A percentile compares a stretch with the other conserved stretches of the same genome.
Evolutionary conservation across 1,139 yeast genomes (phyloP).

Genomic region (Debaryomycetaceae sp.): DNA sequence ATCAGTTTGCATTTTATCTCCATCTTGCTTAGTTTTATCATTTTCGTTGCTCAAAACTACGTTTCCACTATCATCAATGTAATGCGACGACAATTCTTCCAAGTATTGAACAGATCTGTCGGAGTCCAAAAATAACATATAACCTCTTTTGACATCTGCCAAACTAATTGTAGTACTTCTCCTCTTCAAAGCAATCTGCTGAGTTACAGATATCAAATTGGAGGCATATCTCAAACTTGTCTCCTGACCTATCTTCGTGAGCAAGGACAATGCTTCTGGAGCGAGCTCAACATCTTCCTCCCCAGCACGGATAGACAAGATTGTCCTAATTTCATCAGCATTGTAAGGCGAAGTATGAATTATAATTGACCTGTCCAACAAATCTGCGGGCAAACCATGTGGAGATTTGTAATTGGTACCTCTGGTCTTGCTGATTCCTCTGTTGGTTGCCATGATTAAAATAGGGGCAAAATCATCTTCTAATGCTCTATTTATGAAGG

Average conservation of each 20-base stretch:
- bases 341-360: slow-evolving; percentile 79
- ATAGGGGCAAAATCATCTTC: slow-evolving; percentile 97
- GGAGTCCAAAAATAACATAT: slow-evolving; percentile 82
- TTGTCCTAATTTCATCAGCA: slow-evolving; percentile 80
- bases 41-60: slow-evolving; percentile 36
- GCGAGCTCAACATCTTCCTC: slow-evolving; percentile 92
- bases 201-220: slow-evolving; percentile 84
- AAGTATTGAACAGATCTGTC: slow-evolving; percentile 81
- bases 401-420: slow-evolving; percentile 95
- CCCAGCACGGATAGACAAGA: slow-evolving; percentile 85
- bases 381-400: slow-evolving; percentile 93
- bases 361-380: slow-evolving; percentile 90
- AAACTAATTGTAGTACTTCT: slow-evolving; percentile 70
- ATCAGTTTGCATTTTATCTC: slow-evolving; percentile 52
- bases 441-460: slow-evolving; percentile 97
- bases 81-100: slow-evolving; percentile 63
- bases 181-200: slow-evolving; percentile 80
- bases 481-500: slow-evolving; percentile 91
- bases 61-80: slow-evolving; percentile 69
- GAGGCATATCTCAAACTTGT: slow-evolving; percentile 92
- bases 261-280: slow-evolving; percentile 79
- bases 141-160: slow-evolving; percentile 83
- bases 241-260: slow-evolving; percentile 90
- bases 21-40: slow-evolving; percentile 22
- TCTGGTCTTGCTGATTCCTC: slow-evolving; percentile 88